A percentile compares a stretch with the other conserved stretches of the same genome.
These are phyloP conservation scores for Ceratocystis albifundus DNA, from an alignment of 2,329 filamentous ascomycete species.

Conservation along the genomic window DNA sequence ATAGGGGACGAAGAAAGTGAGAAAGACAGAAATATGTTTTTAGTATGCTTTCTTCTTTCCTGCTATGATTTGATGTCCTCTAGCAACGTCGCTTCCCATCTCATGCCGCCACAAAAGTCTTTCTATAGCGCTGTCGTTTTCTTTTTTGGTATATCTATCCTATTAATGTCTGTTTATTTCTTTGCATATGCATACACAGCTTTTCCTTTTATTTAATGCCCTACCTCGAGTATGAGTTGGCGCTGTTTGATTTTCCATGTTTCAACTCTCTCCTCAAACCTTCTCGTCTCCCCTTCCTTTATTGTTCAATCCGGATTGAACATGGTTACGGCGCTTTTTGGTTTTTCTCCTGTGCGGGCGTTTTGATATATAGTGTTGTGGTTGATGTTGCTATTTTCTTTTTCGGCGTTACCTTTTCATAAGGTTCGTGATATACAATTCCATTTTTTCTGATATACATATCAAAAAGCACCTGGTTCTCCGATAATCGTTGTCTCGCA, in stretches of 20 bases:
- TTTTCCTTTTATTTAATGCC: neutral
- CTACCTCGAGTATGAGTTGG: no score
- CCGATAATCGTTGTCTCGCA: neutral
- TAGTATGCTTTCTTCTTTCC: no score
- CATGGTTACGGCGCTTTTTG: neutral
- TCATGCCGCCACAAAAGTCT: no score
- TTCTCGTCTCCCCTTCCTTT: neutral
- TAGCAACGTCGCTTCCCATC: no score
- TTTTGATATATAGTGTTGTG: neutral
- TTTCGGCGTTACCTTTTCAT: neutral
- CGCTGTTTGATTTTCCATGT: neutral
- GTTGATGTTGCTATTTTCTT: neutral
- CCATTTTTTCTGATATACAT: neutral
- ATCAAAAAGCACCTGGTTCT: neutral
- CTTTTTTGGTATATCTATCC: no score
- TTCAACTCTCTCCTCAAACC: neutral
- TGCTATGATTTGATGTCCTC: no score
- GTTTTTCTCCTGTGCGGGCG: neutral
- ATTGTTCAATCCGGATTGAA: neutral
- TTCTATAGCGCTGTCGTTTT: no score
- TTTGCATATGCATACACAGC: no score
- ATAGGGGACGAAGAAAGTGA: no score
- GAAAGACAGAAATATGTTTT: no score
- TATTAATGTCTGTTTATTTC: no score
- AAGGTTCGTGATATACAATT: neutral